Base-by-base conservation (phyloP, 441 rosid species). In the Erysimum cheiri region DNA sequence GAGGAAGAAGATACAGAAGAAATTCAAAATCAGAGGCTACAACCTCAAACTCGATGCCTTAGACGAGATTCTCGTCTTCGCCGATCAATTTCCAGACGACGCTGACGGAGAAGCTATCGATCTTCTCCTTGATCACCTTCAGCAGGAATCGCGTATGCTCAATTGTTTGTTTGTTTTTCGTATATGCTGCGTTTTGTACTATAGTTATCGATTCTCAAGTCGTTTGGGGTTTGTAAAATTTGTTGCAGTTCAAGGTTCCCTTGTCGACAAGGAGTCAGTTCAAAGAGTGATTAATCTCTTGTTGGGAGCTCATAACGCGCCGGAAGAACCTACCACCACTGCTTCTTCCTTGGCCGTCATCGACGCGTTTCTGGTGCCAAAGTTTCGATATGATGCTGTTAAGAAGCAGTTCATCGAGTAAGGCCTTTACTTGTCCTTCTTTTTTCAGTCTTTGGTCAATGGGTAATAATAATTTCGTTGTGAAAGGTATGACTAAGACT, bases 391-490 rank as follows among this genome's bases (percentile, higher is more conserved):
- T 36, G 90, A 92, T 72, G 74, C 87, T 43, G 86, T 88, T 74
- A 90, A 80, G 82, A 95, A 89, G 78, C 88, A 86, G 41, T 95
- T 95, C 69, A 71, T 81, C 63, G 85, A 83, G 99, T 95, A 85
- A 53, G 12, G 83, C 80, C 7, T 50, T 1, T 53, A 3, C 1
- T 48, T 10, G 3, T 19, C 9, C 15, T 28, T 22, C 48, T 2
- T 24, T 19, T 17, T 46, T 32, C n/a, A 64, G 44, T 56, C 28
- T 8, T 55, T 32, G 55, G 55, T 50, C n/a, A 50, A 35, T 50
- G 1, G 35, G 35, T n/a, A 19, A 22, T 55, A 7, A 9, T 6
- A 60, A 22, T 14, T 41, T 28, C 13, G 3, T 9, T 61, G n/a
- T 14, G 9, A 48, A 40, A 33, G 8, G 4, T 5, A 15, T 48